A percentile compares a stretch with the other conserved stretches of the same genome.
These are phyloP conservation scores for Galeopsis tetrahit DNA, from an alignment of 257 asterid species.

Conservation along the genomic window DNA sequence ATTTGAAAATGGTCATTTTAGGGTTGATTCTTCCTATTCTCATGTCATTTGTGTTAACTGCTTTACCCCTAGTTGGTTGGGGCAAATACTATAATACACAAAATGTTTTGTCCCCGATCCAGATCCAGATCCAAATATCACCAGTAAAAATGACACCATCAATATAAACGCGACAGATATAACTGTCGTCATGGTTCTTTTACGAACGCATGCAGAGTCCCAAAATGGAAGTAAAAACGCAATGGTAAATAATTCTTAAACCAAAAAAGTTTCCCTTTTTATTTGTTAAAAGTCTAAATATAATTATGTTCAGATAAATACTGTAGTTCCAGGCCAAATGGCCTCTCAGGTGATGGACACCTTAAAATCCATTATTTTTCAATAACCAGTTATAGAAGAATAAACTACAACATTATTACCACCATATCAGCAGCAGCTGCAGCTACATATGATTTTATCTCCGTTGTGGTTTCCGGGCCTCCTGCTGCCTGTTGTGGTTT, in stretches of 20 bases:
- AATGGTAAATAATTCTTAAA: neutral
- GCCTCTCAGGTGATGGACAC: constrained; percentile 20
- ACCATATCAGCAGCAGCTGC: constrained; percentile 13
- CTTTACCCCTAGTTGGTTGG: neutral
- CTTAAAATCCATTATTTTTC: constrained; percentile 10
- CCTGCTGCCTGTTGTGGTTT: constrained; percentile 51
- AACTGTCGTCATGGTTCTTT: neutral
- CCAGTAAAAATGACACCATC: neutral
- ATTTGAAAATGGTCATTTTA: neutral
- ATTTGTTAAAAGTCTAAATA: constrained; percentile 30
- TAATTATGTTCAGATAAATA: neutral
- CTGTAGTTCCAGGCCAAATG: constrained; percentile 5
- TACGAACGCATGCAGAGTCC: neutral
- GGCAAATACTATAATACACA: neutral
- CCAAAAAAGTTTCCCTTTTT: neutral
- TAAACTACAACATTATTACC: constrained; percentile 21
- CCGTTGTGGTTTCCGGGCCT: constrained; percentile 63
- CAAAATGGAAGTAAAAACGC: neutral
- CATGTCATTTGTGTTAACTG: neutral
- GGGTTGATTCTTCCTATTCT: neutral
- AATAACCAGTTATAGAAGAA: constrained; percentile 28
- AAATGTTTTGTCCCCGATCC: neutral
- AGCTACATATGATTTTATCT: constrained; percentile 41
- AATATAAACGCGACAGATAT: neutral
- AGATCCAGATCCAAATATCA: neutral